phyloP scores from a whole-genome alignment of 148 eudicot species.

The Fagopyrum esculentum region DNA sequence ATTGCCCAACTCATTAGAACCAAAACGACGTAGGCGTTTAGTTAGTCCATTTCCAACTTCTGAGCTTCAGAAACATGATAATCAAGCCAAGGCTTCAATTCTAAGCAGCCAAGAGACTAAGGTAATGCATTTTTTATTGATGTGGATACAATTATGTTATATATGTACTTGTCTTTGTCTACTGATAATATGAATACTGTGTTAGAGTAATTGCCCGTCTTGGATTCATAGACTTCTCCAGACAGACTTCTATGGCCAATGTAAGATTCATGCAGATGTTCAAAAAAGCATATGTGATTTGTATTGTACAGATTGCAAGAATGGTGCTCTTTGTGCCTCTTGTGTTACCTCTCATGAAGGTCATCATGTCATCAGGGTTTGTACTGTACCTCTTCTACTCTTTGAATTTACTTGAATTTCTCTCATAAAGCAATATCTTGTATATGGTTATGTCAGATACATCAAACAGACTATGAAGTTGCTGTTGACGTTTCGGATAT shows the following conservation, averaged over 20 bases:
- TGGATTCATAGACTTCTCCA: constrained; percentile 4
- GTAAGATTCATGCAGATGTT: background rate
- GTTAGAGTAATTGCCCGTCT: background rate
- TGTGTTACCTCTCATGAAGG: constrained; percentile 8
- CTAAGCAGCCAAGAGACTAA: background rate
- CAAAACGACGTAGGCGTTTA: background rate
- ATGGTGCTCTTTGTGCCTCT: constrained; percentile 1
- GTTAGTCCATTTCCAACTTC: background rate
- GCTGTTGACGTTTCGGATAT: background rate
- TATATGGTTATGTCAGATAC: constrained; percentile 1
- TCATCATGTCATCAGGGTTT: constrained; percentile 1
- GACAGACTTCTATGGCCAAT: background rate
- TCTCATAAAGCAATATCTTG: background rate
- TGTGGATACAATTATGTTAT: background rate
- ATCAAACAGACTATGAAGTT: background rate
- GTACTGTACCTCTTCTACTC: background rate
- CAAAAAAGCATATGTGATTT: background rate
- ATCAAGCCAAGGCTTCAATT: background rate
- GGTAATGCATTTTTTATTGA: background rate
- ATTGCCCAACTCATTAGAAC: background rate
- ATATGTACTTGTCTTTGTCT: background rate
- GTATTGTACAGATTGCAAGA: background rate
- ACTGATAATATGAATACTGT: background rate
- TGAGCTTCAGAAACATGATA: background rate
- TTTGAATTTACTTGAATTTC: background rate